Evolutionary conservation across 345 rosid genomes (phyloP).

Genomic region (Murraya paniculata): DNA sequence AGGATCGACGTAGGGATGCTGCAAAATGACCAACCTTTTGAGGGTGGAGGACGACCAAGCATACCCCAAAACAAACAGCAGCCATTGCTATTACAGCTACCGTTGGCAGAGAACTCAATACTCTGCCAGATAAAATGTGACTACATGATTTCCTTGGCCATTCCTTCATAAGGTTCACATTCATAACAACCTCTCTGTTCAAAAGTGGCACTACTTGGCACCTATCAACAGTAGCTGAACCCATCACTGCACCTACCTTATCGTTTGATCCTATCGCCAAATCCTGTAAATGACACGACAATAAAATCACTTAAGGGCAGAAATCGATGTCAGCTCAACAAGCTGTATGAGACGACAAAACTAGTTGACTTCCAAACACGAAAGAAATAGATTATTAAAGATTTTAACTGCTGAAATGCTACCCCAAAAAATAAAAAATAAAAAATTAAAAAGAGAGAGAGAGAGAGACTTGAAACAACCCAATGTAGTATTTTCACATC

Average conservation of each 20-base stretch:
- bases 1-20: conserved; percentile 59
- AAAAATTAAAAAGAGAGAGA: too few species aligned
- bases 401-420: background rate
- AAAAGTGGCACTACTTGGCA: conserved; percentile 51
- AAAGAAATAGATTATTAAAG: background rate
- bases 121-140: conserved; percentile 24
- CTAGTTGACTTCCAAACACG: background rate
- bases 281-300: conserved; percentile 42
- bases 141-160: conserved; percentile 43
- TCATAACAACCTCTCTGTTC: conserved; percentile 48
- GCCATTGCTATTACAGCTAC: conserved; percentile 36
- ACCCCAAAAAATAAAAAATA: background rate
- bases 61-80: conserved; percentile 66
- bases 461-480: background rate
- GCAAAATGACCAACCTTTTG: conserved; percentile 64
- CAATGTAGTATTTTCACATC: background rate
- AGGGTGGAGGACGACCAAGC: conserved; percentile 74
- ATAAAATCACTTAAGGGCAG: background rate
- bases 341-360: background rate
- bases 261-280: conserved; percentile 28
- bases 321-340: background rate
- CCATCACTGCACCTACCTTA: conserved; percentile 16
- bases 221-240: conserved; percentile 18
- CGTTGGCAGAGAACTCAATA: conserved; percentile 45
- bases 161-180: conserved; percentile 36